Evolutionary conservation across 768 basidiomycete species (phyloP).

Genomic region (Amanita pseudoporphyria): DNA sequence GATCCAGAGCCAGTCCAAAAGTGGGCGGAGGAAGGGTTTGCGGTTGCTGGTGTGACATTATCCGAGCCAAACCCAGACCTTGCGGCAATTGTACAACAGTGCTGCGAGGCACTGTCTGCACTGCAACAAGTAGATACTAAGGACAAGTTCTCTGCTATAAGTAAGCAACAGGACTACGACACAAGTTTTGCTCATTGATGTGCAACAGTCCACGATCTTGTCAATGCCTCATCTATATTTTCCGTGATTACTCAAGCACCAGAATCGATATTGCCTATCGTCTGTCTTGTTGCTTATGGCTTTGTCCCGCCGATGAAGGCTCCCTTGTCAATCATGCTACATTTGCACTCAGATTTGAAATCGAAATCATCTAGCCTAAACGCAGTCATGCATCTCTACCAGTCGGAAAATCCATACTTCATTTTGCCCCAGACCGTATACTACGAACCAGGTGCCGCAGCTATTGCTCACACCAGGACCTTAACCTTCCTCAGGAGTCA

Average conservation of each 20-base stretch:
- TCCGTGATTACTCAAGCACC: slow-evolving; percentile 12
- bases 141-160: slow-evolving; percentile 35
- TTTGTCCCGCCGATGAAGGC: slow-evolving; percentile 13
- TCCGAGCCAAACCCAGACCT: slow-evolving; percentile 15
- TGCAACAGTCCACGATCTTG: not conserved
- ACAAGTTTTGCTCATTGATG: not conserved
- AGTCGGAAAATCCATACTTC: slow-evolving; percentile 27
- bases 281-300: slow-evolving; percentile 30
- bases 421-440: slow-evolving; percentile 30
- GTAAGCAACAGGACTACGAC: slow-evolving; percentile 16
- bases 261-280: slow-evolving; percentile 20
- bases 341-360: slow-evolving; percentile 21
- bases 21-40: slow-evolving; percentile 48
- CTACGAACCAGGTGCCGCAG: slow-evolving; percentile 32
- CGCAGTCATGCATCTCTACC: slow-evolving; percentile 19
- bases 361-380: slow-evolving; percentile 13
- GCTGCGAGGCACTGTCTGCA: slow-evolving; percentile 25
- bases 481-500: slow-evolving; percentile 35
- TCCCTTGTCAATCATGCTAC: slow-evolving; percentile 26
- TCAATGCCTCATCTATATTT: slow-evolving; percentile 15
- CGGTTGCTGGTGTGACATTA: slow-evolving; percentile 28
- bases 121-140: slow-evolving; percentile 29
- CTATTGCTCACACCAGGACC: slow-evolving; percentile 36
- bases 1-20: slow-evolving; percentile 41
- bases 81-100: slow-evolving; percentile 20